phyloP scores from a whole-genome alignment of 768 basidiomycete species.

The Lentinula edodes region DNA sequence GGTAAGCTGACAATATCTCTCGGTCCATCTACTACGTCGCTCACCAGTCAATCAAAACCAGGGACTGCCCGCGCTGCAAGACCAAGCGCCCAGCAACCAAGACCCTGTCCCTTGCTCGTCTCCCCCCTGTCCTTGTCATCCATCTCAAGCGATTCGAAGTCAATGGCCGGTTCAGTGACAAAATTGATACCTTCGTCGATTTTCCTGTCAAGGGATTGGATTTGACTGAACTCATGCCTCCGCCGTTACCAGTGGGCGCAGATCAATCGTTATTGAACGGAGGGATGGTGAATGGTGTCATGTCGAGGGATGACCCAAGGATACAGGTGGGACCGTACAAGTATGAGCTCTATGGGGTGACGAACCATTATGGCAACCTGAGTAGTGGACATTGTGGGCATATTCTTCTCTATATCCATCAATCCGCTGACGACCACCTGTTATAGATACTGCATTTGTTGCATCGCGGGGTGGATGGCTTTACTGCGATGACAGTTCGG shows the following conservation, averaged over 20 bases:
- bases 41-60: constrained; percentile 21
- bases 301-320: constrained; percentile 65
- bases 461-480: constrained; percentile 85
- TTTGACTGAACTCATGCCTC: constrained; percentile 80
- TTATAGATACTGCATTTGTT: constrained; percentile 86
- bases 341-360: constrained; percentile 94
- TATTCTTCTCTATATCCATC: not conserved
- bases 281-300: constrained; percentile 21
- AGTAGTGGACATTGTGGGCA: constrained; percentile 92
- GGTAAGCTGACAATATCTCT: constrained; percentile 43
- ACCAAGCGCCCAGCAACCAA: constrained; percentile 81
- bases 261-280: constrained; percentile 45
- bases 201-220: constrained; percentile 68
- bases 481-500: constrained; percentile 91
- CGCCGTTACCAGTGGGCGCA: constrained; percentile 62
- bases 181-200: constrained; percentile 92
- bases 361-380: constrained; percentile 92
- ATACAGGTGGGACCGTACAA: constrained; percentile 82
- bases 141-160: constrained; percentile 91
- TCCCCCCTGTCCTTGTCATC: constrained; percentile 89
- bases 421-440: constrained; percentile 4
- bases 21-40: not conserved
- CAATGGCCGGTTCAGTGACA: constrained; percentile 90
- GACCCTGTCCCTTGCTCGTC: constrained; percentile 80
- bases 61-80: constrained; percentile 96